These are phyloP conservation scores for Cucumis melo DNA, from an alignment of 306 rosid genomes.

Conservation along the genomic window DNA sequence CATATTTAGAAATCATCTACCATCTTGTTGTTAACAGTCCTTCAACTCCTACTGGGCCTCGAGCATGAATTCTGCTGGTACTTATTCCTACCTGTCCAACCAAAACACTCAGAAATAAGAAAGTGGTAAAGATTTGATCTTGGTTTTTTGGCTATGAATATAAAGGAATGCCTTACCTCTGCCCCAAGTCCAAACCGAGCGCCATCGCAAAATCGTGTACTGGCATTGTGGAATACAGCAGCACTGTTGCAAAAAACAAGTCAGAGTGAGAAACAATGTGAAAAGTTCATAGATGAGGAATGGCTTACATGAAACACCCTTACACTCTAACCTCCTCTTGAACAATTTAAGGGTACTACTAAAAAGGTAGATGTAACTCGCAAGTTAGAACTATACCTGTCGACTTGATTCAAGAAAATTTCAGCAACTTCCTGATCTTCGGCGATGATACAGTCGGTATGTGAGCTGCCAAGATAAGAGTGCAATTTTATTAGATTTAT, in stretches of 20 bases:
- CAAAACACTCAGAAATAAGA: background rate
- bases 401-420: conserved; percentile 51
- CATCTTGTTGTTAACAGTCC: conserved; percentile 77
- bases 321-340: background rate
- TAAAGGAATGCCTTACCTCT: conserved; percentile 34
- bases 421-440: conserved; percentile 59
- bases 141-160: background rate
- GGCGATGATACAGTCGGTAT: conserved; percentile 69
- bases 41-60: conserved; percentile 99
- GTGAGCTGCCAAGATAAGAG: conserved; percentile 36
- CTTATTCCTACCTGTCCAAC: conserved; percentile 62
- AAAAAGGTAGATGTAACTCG: background rate
- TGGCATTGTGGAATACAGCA: conserved; percentile 80
- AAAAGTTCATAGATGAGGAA: background rate
- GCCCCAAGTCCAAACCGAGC: conserved; percentile 77
- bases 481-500: too few relatives aligned
- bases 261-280: background rate
- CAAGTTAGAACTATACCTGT: conserved; percentile 27
- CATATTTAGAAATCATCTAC: conserved; percentile 16
- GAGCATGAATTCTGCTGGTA: conserved; percentile 65
- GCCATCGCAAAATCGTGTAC: conserved; percentile 63
- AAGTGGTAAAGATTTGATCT: background rate
- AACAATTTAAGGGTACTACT: background rate
- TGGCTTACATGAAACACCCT: background rate
- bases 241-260: conserved; percentile 31